Evolutionary conservation across 352 stramenopile species (phyloP), one percentile per base, ranked within the genome.

Genomic region (Phytophthora aleatoria): DNA sequence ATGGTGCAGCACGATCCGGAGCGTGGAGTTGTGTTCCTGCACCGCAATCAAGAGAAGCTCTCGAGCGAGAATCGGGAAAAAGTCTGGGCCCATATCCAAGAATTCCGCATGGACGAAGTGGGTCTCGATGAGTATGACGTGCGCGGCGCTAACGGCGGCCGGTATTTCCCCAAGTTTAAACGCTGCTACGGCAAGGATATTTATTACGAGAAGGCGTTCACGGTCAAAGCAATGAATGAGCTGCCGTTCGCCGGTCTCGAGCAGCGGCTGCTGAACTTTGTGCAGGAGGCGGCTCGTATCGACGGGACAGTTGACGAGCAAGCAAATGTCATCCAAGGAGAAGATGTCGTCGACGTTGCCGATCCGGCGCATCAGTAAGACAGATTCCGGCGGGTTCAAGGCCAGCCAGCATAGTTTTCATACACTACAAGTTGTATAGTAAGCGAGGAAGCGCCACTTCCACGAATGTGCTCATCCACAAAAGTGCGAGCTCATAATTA

Each of bases 1-100:
- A 90, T 91, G 77, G 76, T 90, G 44, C 83, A 91, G 64, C 77
- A 85, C 47, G 83, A 90, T 55, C 65, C 79, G 4, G 48, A 64
- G n/a, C 50, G 70, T 24, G 47, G 61, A 3, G 76, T 89, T 31
- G 39, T 91, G 16, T 89, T 92, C 36, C 38, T 90, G 48, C 81
- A 89, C 31, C 81, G 83, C 41, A 92, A 89, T 45, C 64, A 74
- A 45, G 69, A 85, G 50, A 92, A 90, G 50, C 54, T 90, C 2
- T 67, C 67, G 12, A 77, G 68, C 9, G 51, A 58, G 16, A 85
- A 80, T 55, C 63, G 73, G 13, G 63, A 56, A 1, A 54, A 74
- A 39, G 65, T 89, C 9, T 83, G 81, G 72, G 56, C 61, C 2
- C 76, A 90, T 33, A 45, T 90, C 1, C 79, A 88, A 57, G 63